Evolutionary conservation across 1,284 basidiomycete genomes (phyloP).

Genomic region (Ustilago vetiveriae): DNA sequence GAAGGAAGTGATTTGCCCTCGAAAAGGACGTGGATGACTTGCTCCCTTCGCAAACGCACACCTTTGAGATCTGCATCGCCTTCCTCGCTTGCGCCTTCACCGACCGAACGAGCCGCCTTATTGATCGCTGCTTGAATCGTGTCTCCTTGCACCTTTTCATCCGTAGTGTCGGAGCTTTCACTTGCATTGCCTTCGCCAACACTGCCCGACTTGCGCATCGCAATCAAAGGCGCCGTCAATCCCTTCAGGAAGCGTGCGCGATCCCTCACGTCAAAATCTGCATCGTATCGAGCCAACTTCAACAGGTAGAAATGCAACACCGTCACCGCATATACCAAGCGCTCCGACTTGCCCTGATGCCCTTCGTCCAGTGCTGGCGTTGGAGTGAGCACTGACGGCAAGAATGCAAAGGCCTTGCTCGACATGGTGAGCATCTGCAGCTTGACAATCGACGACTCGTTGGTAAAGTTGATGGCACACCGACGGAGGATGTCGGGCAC

Average conservation of each 20-base stretch:
- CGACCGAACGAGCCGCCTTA: slow-evolving; percentile 14
- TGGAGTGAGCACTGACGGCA: slow-evolving; percentile 16
- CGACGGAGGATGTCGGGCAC: slow-evolving; percentile 61
- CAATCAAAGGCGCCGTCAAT: slow-evolving; percentile 40
- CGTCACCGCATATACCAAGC: slow-evolving; percentile 21
- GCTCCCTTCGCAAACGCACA: slow-evolving; percentile 50
- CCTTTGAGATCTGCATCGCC: slow-evolving; percentile 42
- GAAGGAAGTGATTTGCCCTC: slow-evolving; percentile 20
- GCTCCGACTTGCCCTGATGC: slow-evolving; percentile 20
- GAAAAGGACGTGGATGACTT: slow-evolving; percentile 56
- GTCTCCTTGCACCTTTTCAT: slow-evolving; percentile 3
- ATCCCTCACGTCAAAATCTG: slow-evolving; percentile 58
- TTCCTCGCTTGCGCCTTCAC: slow-evolving; percentile 29
- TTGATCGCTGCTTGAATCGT: slow-evolving; percentile 23
- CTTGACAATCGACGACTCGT: slow-evolving; percentile 51
- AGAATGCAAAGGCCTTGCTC: slow-evolving; percentile 50
- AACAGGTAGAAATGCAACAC: slow-evolving; percentile 53
- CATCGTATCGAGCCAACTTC: slow-evolving; percentile 55
- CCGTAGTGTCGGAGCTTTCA: not conserved
- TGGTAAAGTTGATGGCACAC: slow-evolving; percentile 56
- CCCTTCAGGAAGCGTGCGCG: slow-evolving; percentile 59
- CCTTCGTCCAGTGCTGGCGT: slow-evolving; percentile 10
- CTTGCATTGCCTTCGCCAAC: not conserved
- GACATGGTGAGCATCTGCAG: slow-evolving; percentile 58
- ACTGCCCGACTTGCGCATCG: not conserved